Percentiles rank a stretch among this genome's conserved stretches.
phyloP scores from a whole-genome alignment of 768 basidiomycete species.

The Mycena kentingensis region DNA sequence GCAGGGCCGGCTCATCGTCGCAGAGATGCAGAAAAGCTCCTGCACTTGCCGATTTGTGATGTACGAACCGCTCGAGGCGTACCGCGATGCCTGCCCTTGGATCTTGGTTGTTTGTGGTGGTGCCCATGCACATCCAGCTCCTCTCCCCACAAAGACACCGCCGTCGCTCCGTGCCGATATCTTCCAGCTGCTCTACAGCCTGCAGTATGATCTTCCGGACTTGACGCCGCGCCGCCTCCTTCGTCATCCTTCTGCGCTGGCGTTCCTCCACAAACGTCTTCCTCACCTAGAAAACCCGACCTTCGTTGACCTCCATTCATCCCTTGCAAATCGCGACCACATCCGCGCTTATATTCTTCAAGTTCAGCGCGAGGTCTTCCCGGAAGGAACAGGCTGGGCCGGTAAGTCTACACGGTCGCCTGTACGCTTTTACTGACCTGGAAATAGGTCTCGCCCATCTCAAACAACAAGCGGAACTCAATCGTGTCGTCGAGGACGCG shows the following conservation, averaged over 20 bases:
- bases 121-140: constrained; percentile 25
- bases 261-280: constrained; percentile 14
- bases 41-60: constrained; percentile 13
- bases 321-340: constrained; percentile 27
- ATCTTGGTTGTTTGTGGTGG: constrained; percentile 16
- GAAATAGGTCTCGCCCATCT: constrained; percentile 15
- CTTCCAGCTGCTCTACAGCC: constrained; percentile 8
- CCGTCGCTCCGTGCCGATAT: constrained; percentile 8
- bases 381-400: constrained; percentile 23
- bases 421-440: neutral
- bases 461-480: constrained; percentile 14
- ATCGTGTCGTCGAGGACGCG: constrained; percentile 6
- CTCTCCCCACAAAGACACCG: constrained; percentile 26
- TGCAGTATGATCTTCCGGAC: constrained; percentile 25
- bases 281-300: constrained; percentile 18
- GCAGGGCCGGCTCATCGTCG: too few relatives aligned
- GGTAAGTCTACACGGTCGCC: constrained; percentile 11
- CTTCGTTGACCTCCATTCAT: constrained; percentile 29
- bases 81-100: constrained; percentile 14
- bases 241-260: constrained; percentile 21
- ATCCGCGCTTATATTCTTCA: constrained; percentile 27
- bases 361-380: constrained; percentile 5
- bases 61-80: constrained; percentile 19
- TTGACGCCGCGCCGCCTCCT: constrained; percentile 28
- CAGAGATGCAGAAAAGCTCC: too few relatives aligned